Conservation (phyloP, 345 rosid species). For the Salix dunnii region DNA sequence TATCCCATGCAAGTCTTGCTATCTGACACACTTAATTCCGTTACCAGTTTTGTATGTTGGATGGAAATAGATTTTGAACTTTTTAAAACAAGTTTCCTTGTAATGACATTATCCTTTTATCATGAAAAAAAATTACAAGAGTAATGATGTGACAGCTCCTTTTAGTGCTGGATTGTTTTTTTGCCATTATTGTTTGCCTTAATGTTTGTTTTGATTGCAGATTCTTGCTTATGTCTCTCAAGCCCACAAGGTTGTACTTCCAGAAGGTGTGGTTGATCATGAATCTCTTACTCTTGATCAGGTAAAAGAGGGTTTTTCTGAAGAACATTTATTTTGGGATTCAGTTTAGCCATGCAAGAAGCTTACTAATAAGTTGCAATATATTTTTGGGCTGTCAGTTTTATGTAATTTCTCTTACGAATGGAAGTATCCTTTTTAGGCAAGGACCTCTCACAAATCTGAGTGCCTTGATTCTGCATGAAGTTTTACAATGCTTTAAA, state of each 20-base stretch:
- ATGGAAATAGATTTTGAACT: not conserved
- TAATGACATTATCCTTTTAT: not conserved
- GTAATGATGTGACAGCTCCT: not conserved
- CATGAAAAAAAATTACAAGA: not conserved
- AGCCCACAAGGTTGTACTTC: conserved; percentile 80
- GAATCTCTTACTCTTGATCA: conserved; percentile 67
- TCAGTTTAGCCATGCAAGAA: not conserved
- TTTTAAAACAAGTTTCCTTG: not conserved
- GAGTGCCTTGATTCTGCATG: not conserved
- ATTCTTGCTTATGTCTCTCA: conserved; percentile 93
- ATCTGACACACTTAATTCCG: not conserved
- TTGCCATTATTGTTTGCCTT: not conserved
- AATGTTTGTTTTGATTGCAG: conserved; percentile 35
- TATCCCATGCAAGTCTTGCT: not conserved
- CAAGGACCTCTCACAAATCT: not conserved
- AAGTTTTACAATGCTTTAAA: not conserved
- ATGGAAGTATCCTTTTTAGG: not conserved
- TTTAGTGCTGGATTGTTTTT: not conserved
- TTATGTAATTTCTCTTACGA: not conserved
- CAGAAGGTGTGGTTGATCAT: conserved; percentile 65
- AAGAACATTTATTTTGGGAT: not conserved
- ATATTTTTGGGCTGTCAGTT: not conserved
- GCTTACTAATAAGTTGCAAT: not conserved
- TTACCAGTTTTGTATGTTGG: not conserved
- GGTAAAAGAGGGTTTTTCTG: conserved; percentile 36